Evolutionary conservation across 2,329 filamentous ascomycete genomes (phyloP).

Genomic region (Fusarium scirpi): DNA sequence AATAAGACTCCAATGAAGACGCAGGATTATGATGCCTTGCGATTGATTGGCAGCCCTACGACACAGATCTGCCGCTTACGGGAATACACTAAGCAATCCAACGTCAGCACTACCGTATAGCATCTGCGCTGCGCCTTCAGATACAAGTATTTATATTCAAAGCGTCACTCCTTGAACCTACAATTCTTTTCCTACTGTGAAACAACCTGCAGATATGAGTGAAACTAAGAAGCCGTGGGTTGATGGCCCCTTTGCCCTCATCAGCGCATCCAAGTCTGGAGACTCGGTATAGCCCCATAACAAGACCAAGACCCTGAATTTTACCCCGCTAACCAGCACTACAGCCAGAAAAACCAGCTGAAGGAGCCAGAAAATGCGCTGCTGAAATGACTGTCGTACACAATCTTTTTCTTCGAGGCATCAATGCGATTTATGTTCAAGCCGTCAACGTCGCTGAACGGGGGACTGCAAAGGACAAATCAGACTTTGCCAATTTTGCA

Average conservation of each 20-base stretch:
- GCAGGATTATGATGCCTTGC: neutral
- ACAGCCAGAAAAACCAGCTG: slow-evolving; percentile 36
- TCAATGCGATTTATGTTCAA: slow-evolving; percentile 56
- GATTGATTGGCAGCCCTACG: slow-evolving; percentile 4
- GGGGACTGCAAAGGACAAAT: slow-evolving; percentile 49
- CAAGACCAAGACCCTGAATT: fast-evolving
- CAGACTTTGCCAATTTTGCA: slow-evolving; percentile 51
- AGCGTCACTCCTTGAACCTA: neutral
- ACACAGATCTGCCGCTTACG: neutral
- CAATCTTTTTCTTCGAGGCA: slow-evolving; percentile 53
- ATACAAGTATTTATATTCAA: neutral
- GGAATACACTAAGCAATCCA: neutral
- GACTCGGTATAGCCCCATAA: slow-evolving; percentile 32
- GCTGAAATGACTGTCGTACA: slow-evolving; percentile 53
- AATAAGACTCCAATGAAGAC: neutral
- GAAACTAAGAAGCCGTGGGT: slow-evolving; percentile 46
- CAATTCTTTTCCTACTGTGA: no score
- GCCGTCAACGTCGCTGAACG: slow-evolving; percentile 49
- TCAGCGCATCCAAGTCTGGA: slow-evolving; percentile 43
- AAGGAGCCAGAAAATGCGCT: slow-evolving; percentile 40
- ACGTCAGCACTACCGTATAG: slow-evolving; percentile 16
- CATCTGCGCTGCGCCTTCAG: neutral
- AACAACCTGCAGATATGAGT: slow-evolving; percentile 7
- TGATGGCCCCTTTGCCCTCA: slow-evolving; percentile 51
- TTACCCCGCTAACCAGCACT: neutral